Evolutionary conservation across 1,284 basidiomycete species (phyloP).

Genomic region (Papiliotrema nemorosa): DNA sequence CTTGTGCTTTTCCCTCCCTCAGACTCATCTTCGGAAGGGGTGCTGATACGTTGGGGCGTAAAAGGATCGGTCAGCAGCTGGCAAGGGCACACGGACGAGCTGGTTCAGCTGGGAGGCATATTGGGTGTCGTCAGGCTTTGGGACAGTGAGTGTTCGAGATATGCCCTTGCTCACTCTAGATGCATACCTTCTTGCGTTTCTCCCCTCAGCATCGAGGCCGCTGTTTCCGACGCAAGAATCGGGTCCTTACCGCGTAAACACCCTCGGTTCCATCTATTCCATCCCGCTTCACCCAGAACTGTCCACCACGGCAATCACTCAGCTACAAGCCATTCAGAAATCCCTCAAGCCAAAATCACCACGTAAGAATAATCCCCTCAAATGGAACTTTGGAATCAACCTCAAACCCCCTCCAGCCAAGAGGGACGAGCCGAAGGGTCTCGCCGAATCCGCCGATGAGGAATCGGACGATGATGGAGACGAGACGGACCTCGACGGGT

Average conservation of each 20-base stretch:
- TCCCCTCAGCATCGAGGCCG: conserved; percentile 18
- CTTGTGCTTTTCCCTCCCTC: neutral
- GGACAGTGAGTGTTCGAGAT: conserved; percentile 34
- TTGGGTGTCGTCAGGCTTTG: conserved; percentile 46
- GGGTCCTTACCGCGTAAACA: conserved; percentile 30
- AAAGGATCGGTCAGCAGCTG: conserved; percentile 32
- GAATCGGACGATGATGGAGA: conserved; percentile 1
- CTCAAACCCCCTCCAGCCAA: neutral
- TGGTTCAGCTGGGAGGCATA: conserved; percentile 42
- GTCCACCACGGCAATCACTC: conserved; percentile 19
- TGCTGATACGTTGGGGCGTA: conserved; percentile 7
- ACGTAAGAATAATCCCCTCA: neutral
- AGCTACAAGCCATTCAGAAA: conserved; percentile 13
- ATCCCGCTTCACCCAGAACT: conserved; percentile 32
- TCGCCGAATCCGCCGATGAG: neutral
- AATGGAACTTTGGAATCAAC: conserved; percentile 5
- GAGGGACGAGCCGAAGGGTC: neutral
- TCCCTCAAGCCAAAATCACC: neutral
- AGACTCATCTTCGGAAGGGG: neutral
- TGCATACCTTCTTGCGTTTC: conserved; percentile 46
- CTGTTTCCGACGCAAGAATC: neutral
- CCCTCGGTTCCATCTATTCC: conserved; percentile 35
- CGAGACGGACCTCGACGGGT: conserved; percentile 7
- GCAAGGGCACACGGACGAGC: conserved; percentile 12
- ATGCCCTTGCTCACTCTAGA: conserved; percentile 19